Conservation (phyloP, 352 stramenopile species). For the Globisporangium lucens region DNA sequence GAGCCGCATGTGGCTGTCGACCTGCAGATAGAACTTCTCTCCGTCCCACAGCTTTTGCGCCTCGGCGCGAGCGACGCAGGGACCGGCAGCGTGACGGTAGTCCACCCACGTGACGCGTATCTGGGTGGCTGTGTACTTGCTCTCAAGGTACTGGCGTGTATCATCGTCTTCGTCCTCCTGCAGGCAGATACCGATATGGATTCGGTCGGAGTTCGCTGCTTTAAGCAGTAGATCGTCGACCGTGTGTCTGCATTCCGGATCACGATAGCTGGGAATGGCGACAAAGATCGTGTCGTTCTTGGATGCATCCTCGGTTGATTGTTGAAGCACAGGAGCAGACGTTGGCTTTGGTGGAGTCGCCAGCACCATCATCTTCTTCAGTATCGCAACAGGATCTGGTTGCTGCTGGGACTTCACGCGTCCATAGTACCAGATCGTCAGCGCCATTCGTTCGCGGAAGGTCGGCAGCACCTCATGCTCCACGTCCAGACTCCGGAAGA, state of each 20-base stretch:
- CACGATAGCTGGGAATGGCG: background rate
- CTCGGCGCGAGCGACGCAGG: slow-evolving; percentile 15
- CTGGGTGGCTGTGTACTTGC: background rate
- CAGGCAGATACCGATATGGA: background rate
- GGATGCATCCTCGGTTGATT: background rate
- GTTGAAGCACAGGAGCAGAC: background rate
- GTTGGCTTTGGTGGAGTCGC: background rate
- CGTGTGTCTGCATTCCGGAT: background rate
- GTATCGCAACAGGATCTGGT: background rate
- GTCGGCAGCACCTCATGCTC: background rate
- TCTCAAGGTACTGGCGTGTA: background rate
- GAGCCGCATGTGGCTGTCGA: slow-evolving; percentile 95
- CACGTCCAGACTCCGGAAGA: background rate
- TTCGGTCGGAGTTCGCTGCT: background rate
- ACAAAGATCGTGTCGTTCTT: background rate
- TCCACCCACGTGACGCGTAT: background rate
- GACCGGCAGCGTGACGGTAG: background rate
- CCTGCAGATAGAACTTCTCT: slow-evolving; percentile 92
- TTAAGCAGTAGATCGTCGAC: background rate
- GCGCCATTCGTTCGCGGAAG: background rate
- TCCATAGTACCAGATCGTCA: background rate
- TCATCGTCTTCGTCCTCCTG: background rate
- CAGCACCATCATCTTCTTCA: background rate
- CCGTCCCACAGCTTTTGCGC: slow-evolving; percentile 76
- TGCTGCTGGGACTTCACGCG: background rate